Base-by-base conservation (phyloP, 2,329 filamentous ascomycete genomes). In the Cytospora piceicola region DNA sequence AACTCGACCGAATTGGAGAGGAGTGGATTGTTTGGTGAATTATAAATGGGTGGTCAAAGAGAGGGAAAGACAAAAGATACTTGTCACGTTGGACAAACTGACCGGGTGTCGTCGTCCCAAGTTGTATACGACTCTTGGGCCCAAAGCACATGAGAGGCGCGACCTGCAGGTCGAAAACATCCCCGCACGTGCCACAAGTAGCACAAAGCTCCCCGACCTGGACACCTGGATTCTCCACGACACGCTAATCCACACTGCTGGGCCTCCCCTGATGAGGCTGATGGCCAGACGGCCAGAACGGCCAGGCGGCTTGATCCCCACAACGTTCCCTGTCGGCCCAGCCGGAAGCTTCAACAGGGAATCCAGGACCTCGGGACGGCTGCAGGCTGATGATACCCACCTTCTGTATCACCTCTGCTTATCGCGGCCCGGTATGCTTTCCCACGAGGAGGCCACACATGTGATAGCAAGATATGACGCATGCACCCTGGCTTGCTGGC, bases 101-200 rank as follows among this genome's bases (percentile, higher is more conserved):
- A 15, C 12, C 12, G 34, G 5, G 34, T 49, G n/a, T 12, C n/a
- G n/a, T 24, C 11, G 46, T 22, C 46, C 8, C n/a, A 9, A 17
- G 42, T 46, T 7, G 32, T n/a, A 6, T 11, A 34, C 56, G 36
- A 51, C 51, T 64, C 4, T 17, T 24, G n/a, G 46, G 12, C 11
- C 17, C 46, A 24, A 49, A 49, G 46, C 46, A 49, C 46, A 59
- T 46, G 52, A 32, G 29, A 56, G 62, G 61, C 61, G 65, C 52
- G 61, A 67, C 55, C 59, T 56, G 54, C 54, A 46, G 63, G 63
- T 57, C 51, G 34, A 60, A 61, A 67, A 65, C 66, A 62, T 59
- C 63, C 57, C 61, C 63, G 66, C 66, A 67, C 66, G 61, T 51
- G 59, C 66, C 66, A 67, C n/a, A 12, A n/a, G 15, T 30, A 46